These are phyloP conservation scores for Hypoxylon intermedium DNA, from an alignment of 495 filamentous ascomycete genomes.

Conservation along the genomic window DNA sequence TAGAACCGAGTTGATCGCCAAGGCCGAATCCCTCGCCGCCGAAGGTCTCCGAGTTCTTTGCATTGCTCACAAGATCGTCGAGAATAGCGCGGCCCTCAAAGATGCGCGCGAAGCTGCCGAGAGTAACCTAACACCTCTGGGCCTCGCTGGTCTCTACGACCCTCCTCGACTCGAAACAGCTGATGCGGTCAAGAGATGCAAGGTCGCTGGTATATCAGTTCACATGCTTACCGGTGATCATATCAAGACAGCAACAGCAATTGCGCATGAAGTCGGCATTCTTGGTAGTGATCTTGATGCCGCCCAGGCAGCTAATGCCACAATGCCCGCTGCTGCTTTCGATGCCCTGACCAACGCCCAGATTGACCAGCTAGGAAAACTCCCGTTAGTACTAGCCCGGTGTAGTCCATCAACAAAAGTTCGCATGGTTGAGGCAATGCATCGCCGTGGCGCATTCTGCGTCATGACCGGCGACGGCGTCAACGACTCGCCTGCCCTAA, in stretches of 20 bases:
- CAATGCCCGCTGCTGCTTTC: constrained; percentile 72
- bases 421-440: constrained; percentile 78
- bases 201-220: constrained; percentile 63
- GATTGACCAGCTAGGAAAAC: constrained; percentile 68
- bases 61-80: constrained; percentile 49
- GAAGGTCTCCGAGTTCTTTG: constrained; percentile 66
- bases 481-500: constrained; percentile 83
- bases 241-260: constrained; percentile 67
- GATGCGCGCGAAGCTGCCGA: constrained; percentile 61
- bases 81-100: constrained; percentile 34
- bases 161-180: constrained; percentile 73
- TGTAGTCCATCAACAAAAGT: constrained; percentile 77
- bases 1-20: constrained; percentile 43
- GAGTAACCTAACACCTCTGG: constrained; percentile 65
- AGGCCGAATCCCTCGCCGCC: constrained; percentile 60
- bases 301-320: constrained; percentile 48
- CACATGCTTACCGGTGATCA: constrained; percentile 74
- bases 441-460: constrained; percentile 64
- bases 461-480: constrained; percentile 92
- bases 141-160: constrained; percentile 76
- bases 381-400: constrained; percentile 74
- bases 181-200: constrained; percentile 58
- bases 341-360: constrained; percentile 68
- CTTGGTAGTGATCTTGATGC: constrained; percentile 29
- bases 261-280: constrained; percentile 60